A percentile compares a stretch with the other conserved stretches of the same genome.
Evolutionary conservation across 2,329 filamentous ascomycete species (phyloP).

Genomic region (Alternaria sp.): DNA sequence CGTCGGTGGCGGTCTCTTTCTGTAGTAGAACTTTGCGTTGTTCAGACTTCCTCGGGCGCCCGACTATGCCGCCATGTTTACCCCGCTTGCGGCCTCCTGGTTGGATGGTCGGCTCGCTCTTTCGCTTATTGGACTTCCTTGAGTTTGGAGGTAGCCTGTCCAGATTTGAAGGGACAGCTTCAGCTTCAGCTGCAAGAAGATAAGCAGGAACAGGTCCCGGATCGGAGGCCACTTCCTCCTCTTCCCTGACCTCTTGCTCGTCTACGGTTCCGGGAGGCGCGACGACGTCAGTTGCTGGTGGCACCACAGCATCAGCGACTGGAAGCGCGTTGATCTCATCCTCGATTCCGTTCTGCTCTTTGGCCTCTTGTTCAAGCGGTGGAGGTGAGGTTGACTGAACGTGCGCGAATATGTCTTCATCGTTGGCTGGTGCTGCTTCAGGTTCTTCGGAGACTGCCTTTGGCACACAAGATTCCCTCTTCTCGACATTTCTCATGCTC

Average conservation of each 20-base stretch:
- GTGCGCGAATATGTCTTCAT: background rate
- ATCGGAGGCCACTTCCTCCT: background rate
- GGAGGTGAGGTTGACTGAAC: slow-evolving; percentile 5
- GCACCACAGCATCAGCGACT: background rate
- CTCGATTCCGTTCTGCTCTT: background rate
- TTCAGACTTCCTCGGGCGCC: slow-evolving; percentile 28
- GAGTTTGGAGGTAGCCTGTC: slow-evolving; percentile 32
- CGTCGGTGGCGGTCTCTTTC: background rate
- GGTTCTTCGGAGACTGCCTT: background rate
- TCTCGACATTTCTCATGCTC: background rate
- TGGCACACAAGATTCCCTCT: background rate
- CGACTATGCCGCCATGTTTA: slow-evolving; percentile 26
- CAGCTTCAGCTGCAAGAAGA: slow-evolving; percentile 33
- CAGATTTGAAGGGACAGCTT: slow-evolving; percentile 30
- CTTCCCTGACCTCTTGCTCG: background rate
- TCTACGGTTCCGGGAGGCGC: background rate
- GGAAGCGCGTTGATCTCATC: background rate
- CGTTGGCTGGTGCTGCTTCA: background rate
- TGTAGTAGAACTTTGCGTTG: background rate
- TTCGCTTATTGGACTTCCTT: slow-evolving; percentile 26
- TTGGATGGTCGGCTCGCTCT: slow-evolving; percentile 21
- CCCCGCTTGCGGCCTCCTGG: slow-evolving; percentile 23
- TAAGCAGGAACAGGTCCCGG: slow-evolving; percentile 1
- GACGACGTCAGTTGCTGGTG: background rate
- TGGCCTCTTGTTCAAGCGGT: background rate